Conservation (phyloP, 2,329 filamentous ascomycete genomes). For the Apiospora marii region DNA sequence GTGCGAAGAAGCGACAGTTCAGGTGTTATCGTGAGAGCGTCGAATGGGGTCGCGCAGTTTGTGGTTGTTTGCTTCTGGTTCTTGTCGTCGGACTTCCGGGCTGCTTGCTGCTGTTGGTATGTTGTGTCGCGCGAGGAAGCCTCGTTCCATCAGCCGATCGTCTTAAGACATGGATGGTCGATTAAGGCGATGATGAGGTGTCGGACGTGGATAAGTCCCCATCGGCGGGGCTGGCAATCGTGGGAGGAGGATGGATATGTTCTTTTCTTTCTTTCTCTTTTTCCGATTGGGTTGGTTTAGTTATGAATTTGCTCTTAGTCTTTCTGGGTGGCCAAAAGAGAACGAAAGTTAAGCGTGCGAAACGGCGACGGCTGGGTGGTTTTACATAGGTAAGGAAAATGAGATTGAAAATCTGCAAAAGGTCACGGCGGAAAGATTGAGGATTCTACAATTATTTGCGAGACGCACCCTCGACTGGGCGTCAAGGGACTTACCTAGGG, state of each 20-base stretch:
- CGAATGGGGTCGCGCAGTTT: neutral
- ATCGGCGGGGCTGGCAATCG: constrained; percentile 7
- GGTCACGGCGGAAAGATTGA: neutral
- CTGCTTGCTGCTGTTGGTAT: neutral
- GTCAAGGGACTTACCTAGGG: neutral
- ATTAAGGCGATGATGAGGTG: constrained; percentile 7
- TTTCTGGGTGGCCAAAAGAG: neutral
- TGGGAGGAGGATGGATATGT: neutral
- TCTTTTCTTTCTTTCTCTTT: neutral
- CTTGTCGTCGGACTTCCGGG: constrained; percentile 23
- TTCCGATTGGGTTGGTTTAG: neutral
- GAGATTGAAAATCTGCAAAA: neutral
- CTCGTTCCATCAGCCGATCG: constrained; percentile 14
- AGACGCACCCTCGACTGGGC: constrained; percentile 10
- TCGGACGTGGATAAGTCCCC: constrained; percentile 11
- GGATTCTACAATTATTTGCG: constrained; percentile 1
- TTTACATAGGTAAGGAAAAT: neutral
- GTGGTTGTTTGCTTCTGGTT: neutral
- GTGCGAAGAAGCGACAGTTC: neutral
- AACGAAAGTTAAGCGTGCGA: neutral
- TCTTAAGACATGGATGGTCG: constrained; percentile 19
- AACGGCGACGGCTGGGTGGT: neutral
- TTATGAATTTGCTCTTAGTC: neutral
- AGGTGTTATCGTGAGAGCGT: neutral
- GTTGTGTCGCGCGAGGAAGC: constrained; percentile 12